phyloP scores from a whole-genome alignment of 1,139 yeast genomes.

The Debaryomyces singareniensis region DNA sequence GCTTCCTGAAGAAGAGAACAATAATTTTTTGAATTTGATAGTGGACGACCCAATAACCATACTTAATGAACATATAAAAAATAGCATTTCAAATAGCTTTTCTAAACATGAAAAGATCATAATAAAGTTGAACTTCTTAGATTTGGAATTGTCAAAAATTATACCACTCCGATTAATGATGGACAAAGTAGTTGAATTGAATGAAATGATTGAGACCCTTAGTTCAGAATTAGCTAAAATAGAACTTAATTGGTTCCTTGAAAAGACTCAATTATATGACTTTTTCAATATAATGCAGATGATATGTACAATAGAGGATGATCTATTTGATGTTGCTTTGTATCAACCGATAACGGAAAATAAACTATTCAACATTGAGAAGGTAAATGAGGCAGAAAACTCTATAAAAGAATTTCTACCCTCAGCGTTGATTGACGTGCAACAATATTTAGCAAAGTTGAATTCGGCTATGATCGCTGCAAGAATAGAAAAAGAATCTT shows the following conservation, averaged over 20 bases:
- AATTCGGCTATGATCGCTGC: slow-evolving; percentile 60
- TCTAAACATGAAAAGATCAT: slow-evolving; percentile 32
- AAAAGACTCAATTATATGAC: slow-evolving; percentile 46
- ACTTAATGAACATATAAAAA: slow-evolving; percentile 27
- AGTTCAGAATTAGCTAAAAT: slow-evolving; percentile 32
- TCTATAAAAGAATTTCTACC: slow-evolving; percentile 49
- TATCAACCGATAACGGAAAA: slow-evolving; percentile 64
- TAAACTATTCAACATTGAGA: slow-evolving; percentile 44
- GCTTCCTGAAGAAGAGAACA: slow-evolving; percentile 25
- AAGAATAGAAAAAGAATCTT: slow-evolving; percentile 45
- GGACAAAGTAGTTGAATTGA: slow-evolving; percentile 35
- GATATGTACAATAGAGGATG: slow-evolving; percentile 62
- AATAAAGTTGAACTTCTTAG: slow-evolving; percentile 53
- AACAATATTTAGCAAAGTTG: slow-evolving; percentile 48
- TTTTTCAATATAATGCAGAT: slow-evolving; percentile 59
- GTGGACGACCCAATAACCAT: slow-evolving; percentile 46
- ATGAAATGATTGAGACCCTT: slow-evolving; percentile 24
- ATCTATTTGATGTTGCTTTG: slow-evolving; percentile 46
- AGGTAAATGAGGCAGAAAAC: slow-evolving; percentile 34
- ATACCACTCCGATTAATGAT: slow-evolving; percentile 38
- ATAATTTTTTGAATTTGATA: slow-evolving; percentile 27
- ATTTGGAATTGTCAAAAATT: slow-evolving; percentile 49
- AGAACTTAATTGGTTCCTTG: slow-evolving; percentile 39
- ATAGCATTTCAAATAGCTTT: slow-evolving; percentile 16
- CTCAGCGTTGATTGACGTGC: slow-evolving; percentile 55